phyloP scores from a whole-genome alignment of 1,284 basidiomycete genomes.

The Naganishia albida region DNA sequence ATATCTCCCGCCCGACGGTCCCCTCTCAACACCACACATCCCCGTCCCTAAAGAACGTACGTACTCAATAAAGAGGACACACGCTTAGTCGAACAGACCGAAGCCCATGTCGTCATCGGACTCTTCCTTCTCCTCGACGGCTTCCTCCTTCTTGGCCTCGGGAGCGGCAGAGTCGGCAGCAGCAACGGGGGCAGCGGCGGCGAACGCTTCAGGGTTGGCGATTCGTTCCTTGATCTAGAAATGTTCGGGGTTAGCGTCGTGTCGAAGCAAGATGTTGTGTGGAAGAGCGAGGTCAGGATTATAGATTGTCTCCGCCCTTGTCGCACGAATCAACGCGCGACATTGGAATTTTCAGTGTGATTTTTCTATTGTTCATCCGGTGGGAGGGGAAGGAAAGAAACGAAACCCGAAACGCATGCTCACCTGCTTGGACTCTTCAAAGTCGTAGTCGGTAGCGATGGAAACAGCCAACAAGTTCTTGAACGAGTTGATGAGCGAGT shows the following conservation, averaged over 20 bases:
- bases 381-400: slow-evolving; percentile 36
- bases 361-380: slow-evolving; percentile 56
- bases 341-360: slow-evolving; percentile 82
- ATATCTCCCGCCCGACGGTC: not conserved
- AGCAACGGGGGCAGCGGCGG: slow-evolving; percentile 70
- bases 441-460: slow-evolving; percentile 89
- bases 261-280: not conserved
- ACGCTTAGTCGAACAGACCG: slow-evolving; percentile 80
- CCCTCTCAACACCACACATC: not conserved
- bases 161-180: slow-evolving; percentile 60
- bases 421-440: slow-evolving; percentile 91
- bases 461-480: slow-evolving; percentile 95
- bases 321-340: slow-evolving; percentile 17
- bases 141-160: slow-evolving; percentile 58
- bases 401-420: slow-evolving; percentile 42
- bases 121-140: slow-evolving; percentile 73
- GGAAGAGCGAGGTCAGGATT: slow-evolving; percentile 18
- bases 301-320: slow-evolving; percentile 32
- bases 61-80: not conserved
- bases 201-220: slow-evolving; percentile 95
- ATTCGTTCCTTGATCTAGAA: slow-evolving; percentile 90
- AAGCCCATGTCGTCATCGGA: slow-evolving; percentile 61
- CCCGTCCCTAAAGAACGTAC: too few species aligned
- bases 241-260: not conserved
- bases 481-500: slow-evolving; percentile 97